phyloP scores from a whole-genome alignment of 2,329 filamentous ascomycete species.

The Fusarium metavorans region DNA sequence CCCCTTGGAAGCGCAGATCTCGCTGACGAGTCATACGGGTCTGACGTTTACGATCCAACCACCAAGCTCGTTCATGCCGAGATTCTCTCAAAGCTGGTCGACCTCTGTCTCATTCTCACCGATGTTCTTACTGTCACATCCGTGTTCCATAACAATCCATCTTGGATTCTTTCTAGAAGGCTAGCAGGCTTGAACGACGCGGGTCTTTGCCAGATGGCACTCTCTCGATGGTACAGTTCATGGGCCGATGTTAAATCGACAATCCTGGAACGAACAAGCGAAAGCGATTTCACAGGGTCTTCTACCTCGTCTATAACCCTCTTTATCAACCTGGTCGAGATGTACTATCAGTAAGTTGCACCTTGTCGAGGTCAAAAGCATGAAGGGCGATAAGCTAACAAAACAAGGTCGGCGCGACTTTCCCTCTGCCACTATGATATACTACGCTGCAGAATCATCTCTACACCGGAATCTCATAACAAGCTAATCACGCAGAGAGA shows the following conservation, averaged over 20 bases:
- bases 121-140: slow-evolving; percentile 38
- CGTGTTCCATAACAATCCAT: slow-evolving; percentile 39
- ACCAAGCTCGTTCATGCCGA: slow-evolving; percentile 37
- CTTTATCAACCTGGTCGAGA: slow-evolving; percentile 42
- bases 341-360: slow-evolving; percentile 42
- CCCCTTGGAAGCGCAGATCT: slow-evolving; percentile 34
- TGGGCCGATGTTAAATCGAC: slow-evolving; percentile 36
- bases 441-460: slow-evolving; percentile 29
- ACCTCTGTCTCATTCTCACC: slow-evolving; percentile 40
- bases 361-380: accelerated
- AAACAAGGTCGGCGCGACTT: slow-evolving; percentile 28
- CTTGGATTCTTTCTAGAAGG: slow-evolving; percentile 31
- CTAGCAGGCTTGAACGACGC: slow-evolving; percentile 35
- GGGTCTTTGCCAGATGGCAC: slow-evolving; percentile 34
- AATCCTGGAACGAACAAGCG: slow-evolving; percentile 11
- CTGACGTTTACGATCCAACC: slow-evolving; percentile 38
- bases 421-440: slow-evolving; percentile 42
- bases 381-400: accelerated
- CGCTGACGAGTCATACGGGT: slow-evolving; percentile 35
- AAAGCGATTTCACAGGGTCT: background rate
- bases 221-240: slow-evolving; percentile 36
- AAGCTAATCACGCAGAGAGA: slow-evolving; percentile 33
- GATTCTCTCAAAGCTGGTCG: slow-evolving; percentile 36
- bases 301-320: slow-evolving; percentile 26
- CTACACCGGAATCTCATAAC: slow-evolving; percentile 5